Base-by-base conservation (phyloP, 1,284 basidiomycete genomes). In the Ceratobasidium sp. region DNA sequence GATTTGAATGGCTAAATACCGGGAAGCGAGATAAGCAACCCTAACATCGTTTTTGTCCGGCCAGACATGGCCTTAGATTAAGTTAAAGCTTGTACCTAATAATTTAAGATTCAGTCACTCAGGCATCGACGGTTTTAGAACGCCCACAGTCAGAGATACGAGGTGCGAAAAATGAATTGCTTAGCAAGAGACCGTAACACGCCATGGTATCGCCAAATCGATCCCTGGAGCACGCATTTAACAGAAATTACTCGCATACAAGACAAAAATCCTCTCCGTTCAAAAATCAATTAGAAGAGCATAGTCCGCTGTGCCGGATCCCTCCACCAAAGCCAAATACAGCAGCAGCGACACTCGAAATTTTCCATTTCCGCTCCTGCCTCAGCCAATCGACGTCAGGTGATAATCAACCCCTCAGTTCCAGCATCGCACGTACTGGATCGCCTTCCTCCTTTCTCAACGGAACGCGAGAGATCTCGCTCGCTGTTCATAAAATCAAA, bases 321-420 rank as follows among this genome's bases (percentile, higher is more conserved):
- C 23, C 44, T 32, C 23, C 14, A 44, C 44, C 46, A 41, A 1
- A 32, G 44, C 49, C 13, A 43, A 41, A 32, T 49, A 47, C 16
- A 21, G 55, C 76, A n/a, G 32, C 52, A 47, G 28, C 54, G 35
- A 28, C 54, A 59, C 52, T 58, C 13, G 35, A 61, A 63, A 59
- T 75, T 55, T 72, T 73, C 72, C 73, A 64, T 43, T 76, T 72
- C n/a, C 64, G 69, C 43, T 75, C 73, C 21, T 35, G 28, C 41
- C 58, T 41, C 70, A 94, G 85, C 89, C 93, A 95, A 28, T 95
- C 78, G n/a, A 96, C 80, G 76, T 89, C 89, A 80, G 96, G 94
- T 7, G 89, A 91, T 79, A 96, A 93, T 0, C 94, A 94, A 76
- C 94, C 92, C 14, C 89, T 84, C 35, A 96, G 83, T 76, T 89